These are phyloP conservation scores for Huntiella omanensis DNA, from an alignment of 2,329 filamentous ascomycete genomes.

Conservation along the genomic window DNA sequence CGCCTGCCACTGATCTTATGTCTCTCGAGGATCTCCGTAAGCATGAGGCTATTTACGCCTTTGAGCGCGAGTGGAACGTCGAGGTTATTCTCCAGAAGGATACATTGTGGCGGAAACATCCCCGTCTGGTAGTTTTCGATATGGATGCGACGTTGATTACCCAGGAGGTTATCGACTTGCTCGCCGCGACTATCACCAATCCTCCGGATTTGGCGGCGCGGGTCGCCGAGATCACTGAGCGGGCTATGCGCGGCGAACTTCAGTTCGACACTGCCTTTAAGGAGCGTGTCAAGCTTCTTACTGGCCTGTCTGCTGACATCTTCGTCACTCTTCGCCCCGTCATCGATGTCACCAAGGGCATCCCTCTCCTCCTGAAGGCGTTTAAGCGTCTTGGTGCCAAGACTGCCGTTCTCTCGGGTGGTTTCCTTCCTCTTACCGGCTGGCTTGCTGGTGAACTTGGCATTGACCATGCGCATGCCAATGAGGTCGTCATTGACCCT, in stretches of 20 bases:
- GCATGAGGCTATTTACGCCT: conserved; percentile 64
- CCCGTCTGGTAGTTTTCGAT: conserved; percentile 82
- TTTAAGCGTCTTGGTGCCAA: conserved; percentile 66
- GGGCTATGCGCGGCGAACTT: conserved; percentile 89
- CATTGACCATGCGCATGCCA: conserved; percentile 76
- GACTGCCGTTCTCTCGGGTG: conserved; percentile 79
- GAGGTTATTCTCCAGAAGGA: conserved; percentile 64
- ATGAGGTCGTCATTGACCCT: conserved; percentile 53
- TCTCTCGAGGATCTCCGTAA: conserved; percentile 52
- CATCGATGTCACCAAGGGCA: conserved; percentile 68
- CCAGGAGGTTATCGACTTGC: conserved; percentile 92
- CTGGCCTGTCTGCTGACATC: conserved; percentile 59
- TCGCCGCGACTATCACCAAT: conserved; percentile 59
- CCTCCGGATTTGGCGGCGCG: conserved; percentile 54
- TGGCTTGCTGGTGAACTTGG: conserved; percentile 71
- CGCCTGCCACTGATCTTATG: conserved; percentile 42
- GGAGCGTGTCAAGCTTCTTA: conserved; percentile 62
- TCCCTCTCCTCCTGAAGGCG: conserved; percentile 51
- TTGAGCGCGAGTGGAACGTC: conserved; percentile 78
- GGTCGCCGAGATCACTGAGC: conserved; percentile 76
- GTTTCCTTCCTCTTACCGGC: conserved; percentile 72
- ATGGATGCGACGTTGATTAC: conserved; percentile 98
- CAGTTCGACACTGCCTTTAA: conserved; percentile 76
- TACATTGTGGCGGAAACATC: conserved; percentile 56
- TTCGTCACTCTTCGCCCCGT: conserved; percentile 59